Evolutionary conservation across 352 stramenopile species (phyloP).

Genomic region (Phytophthora pistaciae): DNA sequence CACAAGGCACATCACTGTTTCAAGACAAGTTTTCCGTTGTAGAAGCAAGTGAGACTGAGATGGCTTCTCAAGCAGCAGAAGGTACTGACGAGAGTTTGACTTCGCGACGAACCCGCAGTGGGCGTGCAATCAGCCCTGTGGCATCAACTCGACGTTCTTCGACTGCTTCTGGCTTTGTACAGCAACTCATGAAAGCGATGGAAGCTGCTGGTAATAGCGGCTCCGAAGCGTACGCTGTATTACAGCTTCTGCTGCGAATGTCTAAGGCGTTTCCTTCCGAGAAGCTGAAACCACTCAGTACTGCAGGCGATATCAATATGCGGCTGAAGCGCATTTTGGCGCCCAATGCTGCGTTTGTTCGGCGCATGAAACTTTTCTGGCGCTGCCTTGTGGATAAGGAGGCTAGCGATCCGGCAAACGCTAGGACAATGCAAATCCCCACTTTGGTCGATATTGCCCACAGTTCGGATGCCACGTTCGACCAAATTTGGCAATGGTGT

Average conservation of each 20-base stretch:
- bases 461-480: slow-evolving; percentile 65
- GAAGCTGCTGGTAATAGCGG: slow-evolving; percentile 33
- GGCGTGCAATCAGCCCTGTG: slow-evolving; percentile 32
- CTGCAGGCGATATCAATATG: slow-evolving; percentile 41
- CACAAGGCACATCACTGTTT: slow-evolving; percentile 67
- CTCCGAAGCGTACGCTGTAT: slow-evolving; percentile 59
- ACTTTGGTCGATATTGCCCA: slow-evolving; percentile 62
- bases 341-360: slow-evolving; percentile 73
- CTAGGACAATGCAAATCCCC: slow-evolving; percentile 48
- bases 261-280: slow-evolving; percentile 57
- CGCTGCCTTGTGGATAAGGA: slow-evolving; percentile 64
- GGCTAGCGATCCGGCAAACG: slow-evolving; percentile 9
- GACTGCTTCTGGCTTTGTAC: slow-evolving; percentile 20
- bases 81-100: slow-evolving; percentile 11
- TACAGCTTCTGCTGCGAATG: slow-evolving; percentile 71
- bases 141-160: slow-evolving; percentile 9
- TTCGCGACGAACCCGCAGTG: slow-evolving; percentile 47
- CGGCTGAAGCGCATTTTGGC: slow-evolving; percentile 56
- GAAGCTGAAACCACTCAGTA: slow-evolving; percentile 63
- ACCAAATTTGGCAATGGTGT: slow-evolving; percentile 88
- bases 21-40: slow-evolving; percentile 74
- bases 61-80: slow-evolving; percentile 9
- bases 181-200: slow-evolving; percentile 49
- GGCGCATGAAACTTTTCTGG: slow-evolving; percentile 89
- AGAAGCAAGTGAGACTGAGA: slow-evolving; percentile 20